phyloP scores from a whole-genome alignment of 2,329 filamentous ascomycete species.

The Alternaria arbusti region DNA sequence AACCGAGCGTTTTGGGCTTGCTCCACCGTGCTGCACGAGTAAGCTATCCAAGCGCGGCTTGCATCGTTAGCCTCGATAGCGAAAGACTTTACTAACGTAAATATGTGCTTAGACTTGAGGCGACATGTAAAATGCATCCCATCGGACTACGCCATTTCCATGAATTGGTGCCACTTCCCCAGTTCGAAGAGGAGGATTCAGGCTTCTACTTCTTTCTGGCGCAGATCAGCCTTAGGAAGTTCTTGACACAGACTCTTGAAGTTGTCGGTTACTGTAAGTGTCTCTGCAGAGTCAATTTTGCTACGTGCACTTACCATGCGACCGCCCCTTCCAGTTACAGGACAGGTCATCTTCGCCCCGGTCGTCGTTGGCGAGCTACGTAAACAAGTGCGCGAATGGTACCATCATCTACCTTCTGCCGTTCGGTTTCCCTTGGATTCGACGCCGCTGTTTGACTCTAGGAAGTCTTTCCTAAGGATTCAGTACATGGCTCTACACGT shows the following conservation, averaged over 20 bases:
- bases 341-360: slow-evolving; percentile 34
- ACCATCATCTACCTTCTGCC: slow-evolving; percentile 31
- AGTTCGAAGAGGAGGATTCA: slow-evolving; percentile 34
- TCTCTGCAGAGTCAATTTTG: background rate
- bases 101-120: slow-evolving; percentile 20
- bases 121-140: slow-evolving; percentile 38
- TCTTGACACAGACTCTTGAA: slow-evolving; percentile 34
- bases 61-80: background rate
- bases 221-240: slow-evolving; percentile 35
- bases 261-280: slow-evolving; percentile 32
- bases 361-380: slow-evolving; percentile 31
- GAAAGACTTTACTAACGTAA: background rate
- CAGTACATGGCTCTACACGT: slow-evolving; percentile 39
- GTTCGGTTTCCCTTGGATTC: slow-evolving; percentile 32
- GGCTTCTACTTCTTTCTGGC: slow-evolving; percentile 37
- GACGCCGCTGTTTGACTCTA: slow-evolving; percentile 35
- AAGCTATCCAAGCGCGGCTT: background rate
- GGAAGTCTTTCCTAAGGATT: slow-evolving; percentile 34
- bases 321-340: slow-evolving; percentile 11
- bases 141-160: slow-evolving; percentile 38
- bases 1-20: slow-evolving; percentile 37
- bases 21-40: slow-evolving; percentile 33
- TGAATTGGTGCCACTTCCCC: slow-evolving; percentile 36
- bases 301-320: background rate
- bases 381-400: slow-evolving; percentile 36